phyloP scores from a whole-genome alignment of 768 basidiomycete species.

The Pisolithus microcarpus region DNA sequence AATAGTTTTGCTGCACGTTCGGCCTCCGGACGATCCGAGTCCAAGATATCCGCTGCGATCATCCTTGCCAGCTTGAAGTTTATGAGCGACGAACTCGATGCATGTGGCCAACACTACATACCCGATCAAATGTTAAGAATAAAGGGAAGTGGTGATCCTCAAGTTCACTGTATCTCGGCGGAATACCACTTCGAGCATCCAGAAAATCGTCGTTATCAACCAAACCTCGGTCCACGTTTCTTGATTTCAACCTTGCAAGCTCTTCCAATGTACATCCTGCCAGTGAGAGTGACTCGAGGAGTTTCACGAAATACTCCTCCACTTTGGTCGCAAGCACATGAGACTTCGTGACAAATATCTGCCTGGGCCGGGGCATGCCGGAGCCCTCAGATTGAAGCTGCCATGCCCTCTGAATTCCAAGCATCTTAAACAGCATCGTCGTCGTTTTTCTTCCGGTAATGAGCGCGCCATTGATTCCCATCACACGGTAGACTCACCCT shows the following conservation, averaged over 20 bases:
- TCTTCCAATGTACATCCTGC: constrained; percentile 32
- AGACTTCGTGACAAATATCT: constrained; percentile 70
- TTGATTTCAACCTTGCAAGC: constrained; percentile 24
- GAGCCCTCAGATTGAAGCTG: constrained; percentile 28
- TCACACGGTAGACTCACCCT: constrained; percentile 34
- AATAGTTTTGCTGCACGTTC: too few species aligned
- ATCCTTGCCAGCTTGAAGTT: constrained; percentile 4
- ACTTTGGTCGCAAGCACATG: constrained; percentile 58
- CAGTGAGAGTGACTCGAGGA: constrained; percentile 38
- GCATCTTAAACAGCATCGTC: constrained; percentile 64
- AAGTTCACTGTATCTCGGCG: constrained; percentile 45
- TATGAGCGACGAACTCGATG: background rate
- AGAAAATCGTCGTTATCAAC: constrained; percentile 30
- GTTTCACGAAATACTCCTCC: constrained; percentile 51
- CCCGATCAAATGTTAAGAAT: constrained; percentile 55
- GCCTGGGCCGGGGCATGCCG: constrained; percentile 44
- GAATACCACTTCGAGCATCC: constrained; percentile 20
- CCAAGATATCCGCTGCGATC: constrained; percentile 4
- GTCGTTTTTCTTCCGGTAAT: constrained; percentile 51
- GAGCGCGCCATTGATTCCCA: background rate
- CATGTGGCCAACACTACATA: constrained; percentile 20
- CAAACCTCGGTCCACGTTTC: constrained; percentile 19
- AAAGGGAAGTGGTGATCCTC: constrained; percentile 55
- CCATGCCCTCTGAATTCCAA: constrained; percentile 49
- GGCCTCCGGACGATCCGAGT: background rate